phyloP scores from a whole-genome alignment of 208 protist species.

The Acanthamoeba lenticulata region DNA sequence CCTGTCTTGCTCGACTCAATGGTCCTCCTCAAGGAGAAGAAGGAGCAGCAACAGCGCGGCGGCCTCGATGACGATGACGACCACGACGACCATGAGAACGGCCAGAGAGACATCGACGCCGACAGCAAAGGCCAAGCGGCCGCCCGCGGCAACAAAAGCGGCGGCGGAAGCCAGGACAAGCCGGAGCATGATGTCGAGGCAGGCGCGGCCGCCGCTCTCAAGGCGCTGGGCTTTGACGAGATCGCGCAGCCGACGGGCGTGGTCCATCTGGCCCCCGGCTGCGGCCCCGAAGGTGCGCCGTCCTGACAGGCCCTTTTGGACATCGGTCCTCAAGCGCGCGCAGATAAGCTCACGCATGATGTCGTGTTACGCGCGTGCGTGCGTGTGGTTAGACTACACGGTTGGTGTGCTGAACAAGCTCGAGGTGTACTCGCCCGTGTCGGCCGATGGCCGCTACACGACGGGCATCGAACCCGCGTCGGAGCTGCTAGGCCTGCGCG shows the following conservation, averaged over 20 bases:
- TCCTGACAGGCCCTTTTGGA: background rate
- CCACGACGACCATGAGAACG: background rate
- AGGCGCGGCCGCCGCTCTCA: background rate
- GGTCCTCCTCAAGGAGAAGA: slow-evolving; percentile 27
- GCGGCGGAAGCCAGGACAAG: too few species aligned
- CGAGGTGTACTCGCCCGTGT: slow-evolving; percentile 5
- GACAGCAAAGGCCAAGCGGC: background rate
- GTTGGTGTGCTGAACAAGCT: background rate
- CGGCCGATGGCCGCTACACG: background rate
- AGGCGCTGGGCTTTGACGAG: background rate
- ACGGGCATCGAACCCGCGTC: background rate
- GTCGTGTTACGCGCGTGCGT: background rate
- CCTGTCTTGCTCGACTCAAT: slow-evolving; percentile 1
- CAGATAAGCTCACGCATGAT: background rate
- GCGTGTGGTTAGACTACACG: background rate
- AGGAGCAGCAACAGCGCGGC: background rate
- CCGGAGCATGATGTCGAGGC: background rate
- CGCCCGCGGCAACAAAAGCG: background rate
- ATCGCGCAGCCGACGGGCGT: background rate
- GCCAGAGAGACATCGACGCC: background rate
- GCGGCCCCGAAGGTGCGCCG: background rate
- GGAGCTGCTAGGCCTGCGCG: background rate
- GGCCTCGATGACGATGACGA: too few species aligned
- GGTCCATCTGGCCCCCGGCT: background rate
- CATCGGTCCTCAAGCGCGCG: too few species aligned